Conservation (phyloP, 169 alveolate species). For the Neospora caninum region DNA sequence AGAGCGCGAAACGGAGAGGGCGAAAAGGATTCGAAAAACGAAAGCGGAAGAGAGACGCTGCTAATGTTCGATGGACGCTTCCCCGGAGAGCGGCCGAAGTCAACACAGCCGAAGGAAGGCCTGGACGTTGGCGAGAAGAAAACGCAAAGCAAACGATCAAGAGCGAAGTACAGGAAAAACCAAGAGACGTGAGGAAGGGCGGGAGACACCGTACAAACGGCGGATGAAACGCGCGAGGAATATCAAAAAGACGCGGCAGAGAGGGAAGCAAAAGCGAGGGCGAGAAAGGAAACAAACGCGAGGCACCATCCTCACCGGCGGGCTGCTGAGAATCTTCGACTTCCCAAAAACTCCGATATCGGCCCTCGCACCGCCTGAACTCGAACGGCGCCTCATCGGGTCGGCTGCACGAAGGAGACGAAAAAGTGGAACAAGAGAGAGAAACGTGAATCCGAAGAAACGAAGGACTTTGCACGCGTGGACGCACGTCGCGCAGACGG, state of each 20-base stretch:
- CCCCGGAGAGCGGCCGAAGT: no score
- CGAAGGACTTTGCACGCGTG: no score
- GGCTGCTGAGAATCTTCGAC: neutral
- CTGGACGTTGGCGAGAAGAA: no score
- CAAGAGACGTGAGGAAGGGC: neutral
- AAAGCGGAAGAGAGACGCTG: no score
- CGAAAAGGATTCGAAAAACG: neutral
- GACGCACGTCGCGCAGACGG: no score
- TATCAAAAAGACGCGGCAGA: neutral
- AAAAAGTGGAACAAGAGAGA: neutral
- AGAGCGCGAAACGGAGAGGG: no score
- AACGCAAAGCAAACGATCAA: no score
- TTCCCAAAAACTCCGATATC: constrained; percentile 30
- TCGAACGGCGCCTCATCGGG: constrained; percentile 21
- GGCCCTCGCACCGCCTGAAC: constrained; percentile 37
- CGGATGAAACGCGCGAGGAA: neutral
- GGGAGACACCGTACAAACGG: neutral
- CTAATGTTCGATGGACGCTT: no score
- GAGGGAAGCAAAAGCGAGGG: neutral
- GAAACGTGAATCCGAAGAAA: no score
- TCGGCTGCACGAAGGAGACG: neutral
- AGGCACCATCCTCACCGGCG: neutral
- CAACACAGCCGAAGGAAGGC: no score
- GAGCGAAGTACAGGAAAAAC: neutral
- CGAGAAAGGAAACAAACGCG: neutral